phyloP scores from a whole-genome alignment of 352 stramenopile genomes.

The Achlya hypogyna region DNA sequence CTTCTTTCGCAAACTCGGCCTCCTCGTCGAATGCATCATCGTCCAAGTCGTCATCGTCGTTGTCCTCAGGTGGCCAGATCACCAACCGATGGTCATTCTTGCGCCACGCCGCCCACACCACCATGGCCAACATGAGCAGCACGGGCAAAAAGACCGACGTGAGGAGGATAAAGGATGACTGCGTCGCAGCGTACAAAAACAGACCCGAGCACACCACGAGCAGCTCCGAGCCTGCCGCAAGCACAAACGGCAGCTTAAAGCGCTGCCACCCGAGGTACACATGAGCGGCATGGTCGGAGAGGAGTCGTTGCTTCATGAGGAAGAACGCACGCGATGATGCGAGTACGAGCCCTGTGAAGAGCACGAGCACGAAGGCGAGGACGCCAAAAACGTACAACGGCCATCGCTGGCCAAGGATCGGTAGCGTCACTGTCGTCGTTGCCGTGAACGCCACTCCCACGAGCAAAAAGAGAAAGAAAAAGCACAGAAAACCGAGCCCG shows the following conservation, averaged over 20 bases:
- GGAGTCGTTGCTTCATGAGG: constrained; percentile 61
- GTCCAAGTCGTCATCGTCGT: constrained; percentile 68
- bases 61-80: constrained; percentile 69
- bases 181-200: constrained; percentile 70
- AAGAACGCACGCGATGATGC: constrained; percentile 75
- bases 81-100: constrained; percentile 81
- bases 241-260: constrained; percentile 66
- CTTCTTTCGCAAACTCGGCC: constrained; percentile 63
- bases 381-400: constrained; percentile 82
- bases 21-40: constrained; percentile 70
- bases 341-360: constrained; percentile 62
- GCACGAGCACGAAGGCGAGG: constrained; percentile 68
- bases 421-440: constrained; percentile 39
- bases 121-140: constrained; percentile 65
- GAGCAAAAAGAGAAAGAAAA: constrained; percentile 80
- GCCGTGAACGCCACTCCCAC: constrained; percentile 59
- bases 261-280: constrained; percentile 60
- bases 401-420: constrained; percentile 56
- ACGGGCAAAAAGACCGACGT: constrained; percentile 65
- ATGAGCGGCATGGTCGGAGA: constrained; percentile 65
- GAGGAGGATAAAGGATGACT: constrained; percentile 70
- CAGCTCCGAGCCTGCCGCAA: constrained; percentile 65
- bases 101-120: constrained; percentile 63
- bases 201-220: constrained; percentile 72
- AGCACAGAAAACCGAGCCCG: constrained; percentile 69